Conservation (phyloP, 2,329 filamentous ascomycete species). For the Fusarium paranaense region DNA sequence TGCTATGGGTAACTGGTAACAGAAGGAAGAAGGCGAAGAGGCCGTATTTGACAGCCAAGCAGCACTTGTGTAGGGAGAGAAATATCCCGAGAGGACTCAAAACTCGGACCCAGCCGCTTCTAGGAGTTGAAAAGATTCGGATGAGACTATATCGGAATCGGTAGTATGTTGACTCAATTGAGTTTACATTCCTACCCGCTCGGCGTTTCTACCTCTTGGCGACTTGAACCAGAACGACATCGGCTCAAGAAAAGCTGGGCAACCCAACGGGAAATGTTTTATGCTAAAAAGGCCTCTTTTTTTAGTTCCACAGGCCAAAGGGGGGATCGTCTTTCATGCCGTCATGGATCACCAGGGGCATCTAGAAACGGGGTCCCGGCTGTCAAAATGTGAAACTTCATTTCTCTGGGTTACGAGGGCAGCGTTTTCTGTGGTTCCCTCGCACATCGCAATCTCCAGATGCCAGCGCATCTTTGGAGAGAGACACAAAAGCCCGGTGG, state of each 20-base stretch:
- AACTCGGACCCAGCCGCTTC: neutral
- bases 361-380: slow-evolving; percentile 3
- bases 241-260: neutral
- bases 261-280: slow-evolving; percentile 1
- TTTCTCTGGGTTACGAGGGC: slow-evolving; percentile 24
- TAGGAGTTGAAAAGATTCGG: neutral
- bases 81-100: neutral
- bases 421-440: slow-evolving; percentile 20
- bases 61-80: neutral
- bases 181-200: neutral
- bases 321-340: slow-evolving; percentile 36
- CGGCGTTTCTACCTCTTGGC: neutral
- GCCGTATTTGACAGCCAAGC: slow-evolving; percentile 1
- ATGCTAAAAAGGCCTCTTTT: slow-evolving; percentile 1
- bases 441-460: slow-evolving; percentile 34
- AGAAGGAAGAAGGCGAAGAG: neutral
- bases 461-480: neutral
- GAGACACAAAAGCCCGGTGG: neutral
- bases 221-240: neutral
- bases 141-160: neutral
- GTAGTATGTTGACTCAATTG: neutral
- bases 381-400: slow-evolving; percentile 33
- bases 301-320: slow-evolving; percentile 27
- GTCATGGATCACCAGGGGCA: slow-evolving; percentile 26
- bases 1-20: neutral